Evolutionary conservation across 305 asterid genomes (phyloP).

Genomic region (Nicotiana rustica): DNA sequence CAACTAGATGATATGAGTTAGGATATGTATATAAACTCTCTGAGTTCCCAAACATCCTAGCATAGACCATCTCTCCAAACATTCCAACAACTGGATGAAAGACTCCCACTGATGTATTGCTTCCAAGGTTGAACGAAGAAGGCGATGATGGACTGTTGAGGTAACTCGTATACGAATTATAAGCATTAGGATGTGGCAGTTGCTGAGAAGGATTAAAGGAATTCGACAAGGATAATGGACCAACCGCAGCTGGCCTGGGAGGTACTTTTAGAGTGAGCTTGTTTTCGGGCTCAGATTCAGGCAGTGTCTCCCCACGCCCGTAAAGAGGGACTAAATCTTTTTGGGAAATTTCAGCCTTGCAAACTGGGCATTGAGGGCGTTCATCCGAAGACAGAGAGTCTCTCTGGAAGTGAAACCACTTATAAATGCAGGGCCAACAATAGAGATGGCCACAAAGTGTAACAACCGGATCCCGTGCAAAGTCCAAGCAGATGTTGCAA

Average conservation of each 20-base stretch:
- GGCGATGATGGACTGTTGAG: slow-evolving; percentile 39
- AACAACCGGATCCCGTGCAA: slow-evolving; percentile 79
- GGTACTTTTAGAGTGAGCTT: slow-evolving; percentile 50
- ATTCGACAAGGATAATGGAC: slow-evolving; percentile 45
- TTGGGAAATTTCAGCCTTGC: slow-evolving; percentile 51
- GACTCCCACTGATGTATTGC: slow-evolving; percentile 30
- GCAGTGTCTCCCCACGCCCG: slow-evolving; percentile 45
- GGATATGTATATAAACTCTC: slow-evolving; percentile 63
- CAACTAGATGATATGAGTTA: slow-evolving; percentile 63
- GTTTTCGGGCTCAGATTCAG: slow-evolving; percentile 48
- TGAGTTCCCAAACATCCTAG: slow-evolving; percentile 73
- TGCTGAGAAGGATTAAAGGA: slow-evolving; percentile 47
- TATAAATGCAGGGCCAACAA: slow-evolving; percentile 93
- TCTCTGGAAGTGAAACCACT: slow-evolving; percentile 49
- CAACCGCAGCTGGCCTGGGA: slow-evolving; percentile 57
- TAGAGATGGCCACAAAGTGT: slow-evolving; percentile 89
- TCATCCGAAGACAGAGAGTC: slow-evolving; percentile 34
- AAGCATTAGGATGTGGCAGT: slow-evolving; percentile 34
- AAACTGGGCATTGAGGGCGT: slow-evolving; percentile 45
- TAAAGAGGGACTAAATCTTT: slow-evolving; percentile 46
- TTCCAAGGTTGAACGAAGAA: slow-evolving; percentile 36
- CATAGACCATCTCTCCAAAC: slow-evolving; percentile 88
- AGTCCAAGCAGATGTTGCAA: slow-evolving; percentile 84
- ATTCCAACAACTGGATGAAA: slow-evolving; percentile 56
- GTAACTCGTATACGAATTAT: slow-evolving; percentile 9